Evolutionary conservation across 31 red algal genomes (phyloP).

Genomic region (Endocladia muricata): DNA sequence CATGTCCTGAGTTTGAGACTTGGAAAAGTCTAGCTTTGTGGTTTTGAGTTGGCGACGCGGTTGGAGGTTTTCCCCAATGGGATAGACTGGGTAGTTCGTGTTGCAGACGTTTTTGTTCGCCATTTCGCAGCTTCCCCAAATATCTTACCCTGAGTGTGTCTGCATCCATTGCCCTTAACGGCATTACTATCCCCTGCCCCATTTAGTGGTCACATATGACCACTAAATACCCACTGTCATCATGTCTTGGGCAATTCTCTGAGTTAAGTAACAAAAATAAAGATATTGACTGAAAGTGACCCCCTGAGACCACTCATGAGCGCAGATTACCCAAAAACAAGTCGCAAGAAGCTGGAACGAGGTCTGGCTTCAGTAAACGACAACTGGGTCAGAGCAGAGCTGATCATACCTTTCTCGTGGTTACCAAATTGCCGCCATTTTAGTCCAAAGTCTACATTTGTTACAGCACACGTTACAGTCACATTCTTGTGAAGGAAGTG

Average conservation of each 20-base stretch:
- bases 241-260: neutral
- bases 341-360: neutral
- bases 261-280: neutral
- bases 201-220: neutral
- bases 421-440: neutral
- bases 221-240: neutral
- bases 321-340: neutral
- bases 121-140: too few relatives aligned
- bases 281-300: neutral
- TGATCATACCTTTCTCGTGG: neutral
- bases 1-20: too few relatives aligned
- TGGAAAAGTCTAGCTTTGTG: too few relatives aligned
- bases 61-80: too few relatives aligned
- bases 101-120: too few relatives aligned
- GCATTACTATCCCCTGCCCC: neutral
- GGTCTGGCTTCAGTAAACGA: neutral
- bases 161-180: too few relatives aligned
- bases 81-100: too few relatives aligned
- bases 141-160: too few relatives aligned
- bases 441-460: neutral
- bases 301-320: neutral
- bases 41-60: too few relatives aligned
- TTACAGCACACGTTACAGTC: neutral
- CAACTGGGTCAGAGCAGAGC: neutral
- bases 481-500: neutral